These are phyloP conservation scores for Penicillium cinerascens DNA, from an alignment of 495 filamentous ascomycete genomes.

Conservation along the genomic window DNA sequence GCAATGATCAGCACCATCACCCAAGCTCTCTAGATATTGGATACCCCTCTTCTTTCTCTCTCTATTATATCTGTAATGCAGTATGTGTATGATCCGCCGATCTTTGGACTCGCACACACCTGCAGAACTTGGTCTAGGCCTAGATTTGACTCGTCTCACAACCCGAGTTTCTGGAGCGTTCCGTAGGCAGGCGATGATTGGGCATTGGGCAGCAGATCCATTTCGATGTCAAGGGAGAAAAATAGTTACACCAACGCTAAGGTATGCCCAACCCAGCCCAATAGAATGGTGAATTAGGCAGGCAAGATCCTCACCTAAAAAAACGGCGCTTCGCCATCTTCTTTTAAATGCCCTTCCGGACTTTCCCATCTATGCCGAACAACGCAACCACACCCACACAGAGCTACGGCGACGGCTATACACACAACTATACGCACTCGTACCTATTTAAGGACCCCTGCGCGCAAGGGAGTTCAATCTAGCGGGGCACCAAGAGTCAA, in stretches of 20 bases:
- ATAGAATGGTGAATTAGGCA: background rate
- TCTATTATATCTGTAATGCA: background rate
- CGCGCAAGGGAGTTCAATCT: background rate
- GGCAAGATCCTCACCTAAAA: background rate
- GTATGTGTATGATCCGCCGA: background rate
- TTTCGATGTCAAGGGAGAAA: background rate
- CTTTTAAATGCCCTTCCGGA: background rate
- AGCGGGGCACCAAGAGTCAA: slow-evolving; percentile 1
- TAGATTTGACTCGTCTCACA: slow-evolving; percentile 2
- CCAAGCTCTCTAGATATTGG: background rate
- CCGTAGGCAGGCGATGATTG: slow-evolving; percentile 12
- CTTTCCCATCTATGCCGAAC: background rate
- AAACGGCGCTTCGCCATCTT: background rate
- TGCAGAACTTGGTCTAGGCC: too few relatives aligned
- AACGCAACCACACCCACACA: too few relatives aligned
- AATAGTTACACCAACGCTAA: background rate
- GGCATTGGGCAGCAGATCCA: slow-evolving; percentile 23
- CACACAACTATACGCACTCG: background rate
- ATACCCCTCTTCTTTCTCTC: slow-evolving; percentile 1
- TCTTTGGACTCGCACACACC: background rate
- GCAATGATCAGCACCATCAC: slow-evolving; percentile 18
- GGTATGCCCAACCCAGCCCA: background rate
- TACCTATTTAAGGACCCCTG: background rate
- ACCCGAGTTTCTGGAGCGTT: slow-evolving; percentile 8
- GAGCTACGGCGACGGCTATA: background rate